Evolutionary conservation across 257 asterid genomes (phyloP), one percentile per base, ranked within the genome.

Genomic region (Thymus mandschuricus): DNA sequence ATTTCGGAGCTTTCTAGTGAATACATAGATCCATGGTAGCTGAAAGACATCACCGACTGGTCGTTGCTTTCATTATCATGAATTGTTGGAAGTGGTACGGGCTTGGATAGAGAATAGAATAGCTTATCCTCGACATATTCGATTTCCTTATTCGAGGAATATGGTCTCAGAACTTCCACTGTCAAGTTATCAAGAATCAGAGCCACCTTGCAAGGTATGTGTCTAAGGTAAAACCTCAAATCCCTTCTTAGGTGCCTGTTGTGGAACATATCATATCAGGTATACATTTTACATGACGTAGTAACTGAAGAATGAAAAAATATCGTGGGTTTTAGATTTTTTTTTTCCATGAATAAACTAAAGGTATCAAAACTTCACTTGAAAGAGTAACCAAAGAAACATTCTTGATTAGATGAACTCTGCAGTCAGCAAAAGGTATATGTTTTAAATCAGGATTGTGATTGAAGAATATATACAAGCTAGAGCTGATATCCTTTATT

Each of bases 171-270:
- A 60, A 83, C 62, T 50, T 79, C 76, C 64, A 86, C 57, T 11
- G 76, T 50, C 31, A 81, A 84, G 76, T 88, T 80, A 58, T 91
- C 94, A 58, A 51, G 90, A 48, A 88, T 64, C 56, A 81, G 12
- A 46, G 94, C 97, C 62, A 84, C 82, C 83, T 88, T 91, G 88
- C 97, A 80, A 38, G 89, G 85, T 56, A 91, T 71, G 72, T 86
- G 82, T 76, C 85, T 85, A 56, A 84, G 86, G 87, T 84, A 89
- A 82, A 68, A 84, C 79, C 80, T 81, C 69, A 74, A 64, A 79
- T 91, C 97, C 82, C 74, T 83, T 67, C 90, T 66, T 56, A 89
- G 81, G 78, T 83, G 87, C 95, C 97, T 89, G 92, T 74, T 64
- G 68, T 73, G 29, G 59, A 68, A 60, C 30, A 45, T 7, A 40